A percentile compares a stretch with the other conserved stretches of the same genome.
phyloP scores from a whole-genome alignment of 1,284 basidiomycete genomes.

The Veloboletus limbatus region DNA sequence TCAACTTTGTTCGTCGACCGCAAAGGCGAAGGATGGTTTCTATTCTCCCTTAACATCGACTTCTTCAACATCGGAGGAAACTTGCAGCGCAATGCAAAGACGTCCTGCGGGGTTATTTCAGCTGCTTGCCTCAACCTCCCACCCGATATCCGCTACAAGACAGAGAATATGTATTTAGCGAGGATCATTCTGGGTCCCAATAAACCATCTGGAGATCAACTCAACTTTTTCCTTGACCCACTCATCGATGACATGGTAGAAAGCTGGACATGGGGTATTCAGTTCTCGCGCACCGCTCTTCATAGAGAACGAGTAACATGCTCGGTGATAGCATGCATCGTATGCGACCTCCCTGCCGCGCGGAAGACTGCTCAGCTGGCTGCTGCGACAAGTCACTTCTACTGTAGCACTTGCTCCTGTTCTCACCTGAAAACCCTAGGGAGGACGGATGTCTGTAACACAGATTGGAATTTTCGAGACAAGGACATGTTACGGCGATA shows the following conservation, averaged over 20 bases:
- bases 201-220: conserved; percentile 20
- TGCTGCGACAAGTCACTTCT: conserved; percentile 16
- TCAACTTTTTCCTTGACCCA: conserved; percentile 30
- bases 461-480: conserved; percentile 25
- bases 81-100: not conserved
- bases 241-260: conserved; percentile 27
- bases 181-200: conserved; percentile 29
- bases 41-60: conserved; percentile 8
- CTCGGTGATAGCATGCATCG: conserved; percentile 20
- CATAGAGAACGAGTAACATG: conserved; percentile 11
- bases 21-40: not conserved
- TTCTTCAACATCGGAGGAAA: conserved; percentile 12
- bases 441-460: conserved; percentile 28
- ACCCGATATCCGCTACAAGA: conserved; percentile 21
- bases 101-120: conserved; percentile 4
- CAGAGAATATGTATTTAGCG: conserved; percentile 32
- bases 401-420: conserved; percentile 35
- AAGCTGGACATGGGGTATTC: conserved; percentile 29
- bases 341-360: conserved; percentile 38
- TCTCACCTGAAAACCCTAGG: conserved; percentile 8
- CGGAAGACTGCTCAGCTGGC: conserved; percentile 23
- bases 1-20: not conserved
- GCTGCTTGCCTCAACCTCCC: conserved; percentile 30
- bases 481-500: conserved; percentile 14
- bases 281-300: conserved; percentile 21